phyloP scores from a whole-genome alignment of 306 rosid genomes.

The Acacia acuminata region DNA sequence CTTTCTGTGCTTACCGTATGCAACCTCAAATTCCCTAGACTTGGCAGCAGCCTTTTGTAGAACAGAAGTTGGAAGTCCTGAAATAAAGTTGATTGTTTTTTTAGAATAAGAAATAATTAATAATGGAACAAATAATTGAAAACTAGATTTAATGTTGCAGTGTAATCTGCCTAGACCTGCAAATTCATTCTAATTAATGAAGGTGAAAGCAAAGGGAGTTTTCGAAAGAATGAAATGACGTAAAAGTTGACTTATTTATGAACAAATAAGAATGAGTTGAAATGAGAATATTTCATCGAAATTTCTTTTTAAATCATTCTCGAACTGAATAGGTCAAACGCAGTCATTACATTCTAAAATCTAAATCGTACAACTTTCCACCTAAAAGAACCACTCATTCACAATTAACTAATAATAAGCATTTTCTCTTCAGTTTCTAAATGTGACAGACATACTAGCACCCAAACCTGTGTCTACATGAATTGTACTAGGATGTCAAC shows the following conservation, averaged over 20 bases:
- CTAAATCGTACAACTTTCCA: neutral
- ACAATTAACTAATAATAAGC: neutral
- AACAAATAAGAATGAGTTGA: neutral
- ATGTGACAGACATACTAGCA: neutral
- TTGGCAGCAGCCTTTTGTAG: slow-evolving; percentile 77
- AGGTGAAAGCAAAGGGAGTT: neutral
- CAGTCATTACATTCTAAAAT: neutral
- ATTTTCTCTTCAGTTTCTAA: neutral
- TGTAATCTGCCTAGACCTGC: slow-evolving; percentile 4
- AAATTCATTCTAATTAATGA: neutral
- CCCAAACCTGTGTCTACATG: neutral
- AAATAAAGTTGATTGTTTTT: slow-evolving; percentile 16
- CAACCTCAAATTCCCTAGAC: slow-evolving; percentile 83
- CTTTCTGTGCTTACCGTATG: slow-evolving; percentile 57
- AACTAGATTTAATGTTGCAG: neutral
- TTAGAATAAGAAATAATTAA: neutral
- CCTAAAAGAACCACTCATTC: neutral
- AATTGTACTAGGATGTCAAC: neutral
- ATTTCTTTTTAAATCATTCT: neutral
- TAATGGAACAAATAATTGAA: neutral
- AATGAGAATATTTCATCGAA: neutral
- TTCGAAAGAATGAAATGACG: neutral
- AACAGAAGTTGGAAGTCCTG: slow-evolving; percentile 65
- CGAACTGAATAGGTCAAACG: neutral
- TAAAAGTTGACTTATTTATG: neutral